phyloP scores from a whole-genome alignment of 2,329 filamentous ascomycete species.

The Moelleriella libera region DNA sequence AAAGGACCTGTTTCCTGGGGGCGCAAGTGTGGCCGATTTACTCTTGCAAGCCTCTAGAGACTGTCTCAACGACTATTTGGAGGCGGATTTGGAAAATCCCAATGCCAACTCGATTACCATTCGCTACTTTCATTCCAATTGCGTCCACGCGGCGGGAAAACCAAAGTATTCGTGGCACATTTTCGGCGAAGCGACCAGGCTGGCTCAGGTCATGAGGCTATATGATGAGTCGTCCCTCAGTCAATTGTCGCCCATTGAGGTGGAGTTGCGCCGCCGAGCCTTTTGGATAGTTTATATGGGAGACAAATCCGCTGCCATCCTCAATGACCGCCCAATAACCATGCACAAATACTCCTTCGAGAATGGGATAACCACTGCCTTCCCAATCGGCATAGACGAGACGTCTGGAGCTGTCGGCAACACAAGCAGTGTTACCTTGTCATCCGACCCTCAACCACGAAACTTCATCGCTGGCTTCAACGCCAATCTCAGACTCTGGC shows the following conservation, averaged over 20 bases:
- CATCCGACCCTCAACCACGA: constrained; percentile 7
- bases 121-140: constrained; percentile 30
- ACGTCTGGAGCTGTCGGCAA: constrained; percentile 6
- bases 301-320: constrained; percentile 23
- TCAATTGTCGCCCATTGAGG: constrained; percentile 21
- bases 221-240: constrained; percentile 23
- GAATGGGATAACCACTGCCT: constrained; percentile 21
- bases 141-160: constrained; percentile 26
- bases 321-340: constrained; percentile 26
- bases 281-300: constrained; percentile 27
- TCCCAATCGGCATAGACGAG: constrained; percentile 17
- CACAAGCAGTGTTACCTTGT: constrained; percentile 3
- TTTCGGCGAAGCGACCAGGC: constrained; percentile 26
- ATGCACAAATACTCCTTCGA: constrained; percentile 28
- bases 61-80: constrained; percentile 22
- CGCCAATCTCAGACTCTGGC: constrained; percentile 25
- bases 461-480: constrained; percentile 26
- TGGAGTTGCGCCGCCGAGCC: constrained; percentile 18
- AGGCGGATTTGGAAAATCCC: constrained; percentile 25
- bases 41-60: constrained; percentile 24
- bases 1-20: constrained; percentile 22
- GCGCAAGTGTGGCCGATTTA: constrained; percentile 18
- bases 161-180: constrained; percentile 29
- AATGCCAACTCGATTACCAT: constrained; percentile 27
- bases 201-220: constrained; percentile 27